phyloP scores from a whole-genome alignment of 2,329 filamentous ascomycete species.

The Clonostachys chloroleuca region DNA sequence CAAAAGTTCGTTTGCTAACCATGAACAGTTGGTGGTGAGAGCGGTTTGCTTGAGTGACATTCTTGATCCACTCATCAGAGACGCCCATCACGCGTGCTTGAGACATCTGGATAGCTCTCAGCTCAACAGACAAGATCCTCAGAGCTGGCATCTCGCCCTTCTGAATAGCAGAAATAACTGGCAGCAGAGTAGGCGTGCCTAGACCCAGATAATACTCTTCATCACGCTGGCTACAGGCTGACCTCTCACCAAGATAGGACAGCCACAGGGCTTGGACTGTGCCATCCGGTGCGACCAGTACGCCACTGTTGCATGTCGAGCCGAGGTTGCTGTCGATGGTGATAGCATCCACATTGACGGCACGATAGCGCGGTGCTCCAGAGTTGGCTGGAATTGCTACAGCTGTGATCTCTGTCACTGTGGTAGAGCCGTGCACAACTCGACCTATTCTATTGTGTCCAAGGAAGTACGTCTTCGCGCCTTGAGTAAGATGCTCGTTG shows the following conservation, averaged over 20 bases:
- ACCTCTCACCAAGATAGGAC: slow-evolving; percentile 91
- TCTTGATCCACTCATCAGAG: slow-evolving; percentile 90
- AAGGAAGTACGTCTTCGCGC: slow-evolving; percentile 91
- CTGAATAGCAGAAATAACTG: slow-evolving; percentile 84
- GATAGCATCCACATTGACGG: slow-evolving; percentile 94
- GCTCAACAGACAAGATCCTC: slow-evolving; percentile 89
- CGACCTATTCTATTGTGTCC: slow-evolving; percentile 97
- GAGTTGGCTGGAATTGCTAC: slow-evolving; percentile 94
- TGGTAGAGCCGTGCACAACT: slow-evolving; percentile 89
- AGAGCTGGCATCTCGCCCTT: slow-evolving; percentile 74
- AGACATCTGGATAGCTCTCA: slow-evolving; percentile 92
- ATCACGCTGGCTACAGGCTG: slow-evolving; percentile 73
- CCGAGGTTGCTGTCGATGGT: slow-evolving; percentile 93
- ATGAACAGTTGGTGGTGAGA: slow-evolving; percentile 97
- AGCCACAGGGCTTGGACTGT: slow-evolving; percentile 95
- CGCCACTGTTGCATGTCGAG: slow-evolving; percentile 88
- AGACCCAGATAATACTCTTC: slow-evolving; percentile 96
- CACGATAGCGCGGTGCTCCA: slow-evolving; percentile 85
- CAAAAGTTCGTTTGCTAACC: slow-evolving; percentile 84
- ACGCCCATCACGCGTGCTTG: slow-evolving; percentile 97
- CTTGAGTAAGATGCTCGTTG: slow-evolving; percentile 80
- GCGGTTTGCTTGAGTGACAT: slow-evolving; percentile 83
- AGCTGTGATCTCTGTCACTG: slow-evolving; percentile 94
- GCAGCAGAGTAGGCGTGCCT: slow-evolving; percentile 80
- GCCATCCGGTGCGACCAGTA: slow-evolving; percentile 83